Percentiles rank a stretch among this genome's conserved stretches.
Conservation (phyloP, 192 early-diverging fungal genomes). For the Coemansia reversa region DNA sequence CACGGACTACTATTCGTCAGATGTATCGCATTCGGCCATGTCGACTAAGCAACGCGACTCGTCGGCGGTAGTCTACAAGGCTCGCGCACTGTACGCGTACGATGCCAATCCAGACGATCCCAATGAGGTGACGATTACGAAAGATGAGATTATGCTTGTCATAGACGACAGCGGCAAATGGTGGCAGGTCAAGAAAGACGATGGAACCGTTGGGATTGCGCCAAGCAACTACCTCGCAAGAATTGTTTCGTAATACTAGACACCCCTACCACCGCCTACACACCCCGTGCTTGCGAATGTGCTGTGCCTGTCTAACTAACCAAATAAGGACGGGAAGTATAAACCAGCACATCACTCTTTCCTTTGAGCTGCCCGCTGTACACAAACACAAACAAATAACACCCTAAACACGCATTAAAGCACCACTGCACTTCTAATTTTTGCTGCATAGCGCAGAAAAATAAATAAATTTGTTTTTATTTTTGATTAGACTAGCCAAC, state of each 20-base stretch:
- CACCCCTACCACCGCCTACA: no score
- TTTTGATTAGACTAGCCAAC: neutral
- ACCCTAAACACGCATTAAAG: no score
- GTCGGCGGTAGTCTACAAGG: conserved; percentile 58
- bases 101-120: conserved; percentile 87
- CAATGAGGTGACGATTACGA: conserved; percentile 85
- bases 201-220: conserved; percentile 82
- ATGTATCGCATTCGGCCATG: conserved; percentile 37
- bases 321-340: no score
- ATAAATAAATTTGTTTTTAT: neutral
- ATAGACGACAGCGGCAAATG: conserved; percentile 93
- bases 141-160: conserved; percentile 85
- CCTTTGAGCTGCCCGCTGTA: no score
- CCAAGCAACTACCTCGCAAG: conserved; percentile 81
- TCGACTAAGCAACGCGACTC: conserved; percentile 38
- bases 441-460: neutral
- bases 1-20: conserved; percentile 49
- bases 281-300: no score
- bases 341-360: no score
- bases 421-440: neutral
- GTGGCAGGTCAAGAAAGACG: conserved; percentile 89
- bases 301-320: no score
- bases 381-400: no score
- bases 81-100: conserved; percentile 74
- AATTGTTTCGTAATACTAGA: conserved; percentile 22